Evolutionary conservation across 208 protist species (phyloP).

Genomic region (Lotmaria passim): DNA sequence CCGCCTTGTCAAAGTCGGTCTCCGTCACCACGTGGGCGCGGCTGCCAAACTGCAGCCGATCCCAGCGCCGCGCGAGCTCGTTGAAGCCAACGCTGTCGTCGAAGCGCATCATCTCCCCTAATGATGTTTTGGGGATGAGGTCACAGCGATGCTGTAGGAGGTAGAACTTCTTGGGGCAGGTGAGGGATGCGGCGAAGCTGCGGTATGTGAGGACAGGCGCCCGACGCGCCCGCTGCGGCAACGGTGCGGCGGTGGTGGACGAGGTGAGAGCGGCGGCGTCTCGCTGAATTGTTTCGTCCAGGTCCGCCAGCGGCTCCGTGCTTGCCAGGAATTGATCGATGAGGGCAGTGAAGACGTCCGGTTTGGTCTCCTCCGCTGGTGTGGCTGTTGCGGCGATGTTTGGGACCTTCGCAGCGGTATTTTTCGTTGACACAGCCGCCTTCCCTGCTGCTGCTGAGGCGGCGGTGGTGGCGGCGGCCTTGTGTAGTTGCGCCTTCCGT

Average conservation of each 20-base stretch:
- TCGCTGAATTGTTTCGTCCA: slow-evolving; percentile 62
- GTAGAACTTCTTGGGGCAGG: slow-evolving; percentile 88
- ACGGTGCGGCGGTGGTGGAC: background rate
- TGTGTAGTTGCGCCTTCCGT: background rate
- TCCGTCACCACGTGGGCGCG: slow-evolving; percentile 75
- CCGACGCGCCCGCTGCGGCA: slow-evolving; percentile 3
- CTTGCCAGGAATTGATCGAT: slow-evolving; percentile 36
- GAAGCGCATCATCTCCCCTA: slow-evolving; percentile 76
- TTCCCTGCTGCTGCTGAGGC: background rate
- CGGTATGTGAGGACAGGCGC: slow-evolving; percentile 54
- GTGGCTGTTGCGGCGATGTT: background rate
- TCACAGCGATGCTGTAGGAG: slow-evolving; percentile 70
- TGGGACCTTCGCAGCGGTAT: background rate
- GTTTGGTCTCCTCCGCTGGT: background rate
- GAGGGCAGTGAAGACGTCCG: slow-evolving; percentile 36
- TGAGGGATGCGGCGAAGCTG: slow-evolving; percentile 72
- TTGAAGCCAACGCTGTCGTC: slow-evolving; percentile 90
- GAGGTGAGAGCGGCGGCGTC: background rate
- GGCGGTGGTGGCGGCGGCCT: background rate
- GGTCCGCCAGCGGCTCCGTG: slow-evolving; percentile 62
- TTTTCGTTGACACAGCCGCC: background rate
- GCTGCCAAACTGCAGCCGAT: slow-evolving; percentile 88
- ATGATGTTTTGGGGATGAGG: slow-evolving; percentile 62
- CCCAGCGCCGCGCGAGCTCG: slow-evolving; percentile 87
- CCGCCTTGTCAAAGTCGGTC: slow-evolving; percentile 66